Conservation (phyloP, 2,329 filamentous ascomycete species). For the Scedosporium boydii region DNA sequence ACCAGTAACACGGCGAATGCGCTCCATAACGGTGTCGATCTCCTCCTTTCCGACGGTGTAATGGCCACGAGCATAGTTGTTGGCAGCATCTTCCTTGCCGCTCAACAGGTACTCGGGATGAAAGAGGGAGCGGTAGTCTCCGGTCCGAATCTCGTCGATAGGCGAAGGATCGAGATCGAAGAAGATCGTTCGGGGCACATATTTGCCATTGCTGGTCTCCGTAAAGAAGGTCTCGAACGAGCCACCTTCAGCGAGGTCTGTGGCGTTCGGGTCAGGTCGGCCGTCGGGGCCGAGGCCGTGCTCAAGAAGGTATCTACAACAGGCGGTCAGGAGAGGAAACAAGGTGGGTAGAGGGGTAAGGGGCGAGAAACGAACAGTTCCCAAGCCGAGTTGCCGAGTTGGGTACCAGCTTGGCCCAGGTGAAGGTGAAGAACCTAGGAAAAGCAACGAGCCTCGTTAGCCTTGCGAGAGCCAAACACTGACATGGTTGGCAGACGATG, state of each 20-base stretch:
- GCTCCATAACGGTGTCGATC: constrained; percentile 61
- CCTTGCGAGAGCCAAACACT: not conserved
- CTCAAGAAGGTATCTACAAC: constrained; percentile 58
- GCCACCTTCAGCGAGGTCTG: constrained; percentile 50
- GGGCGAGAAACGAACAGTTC: constrained; percentile 52
- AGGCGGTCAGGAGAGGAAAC: not conserved
- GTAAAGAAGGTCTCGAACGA: constrained; percentile 68
- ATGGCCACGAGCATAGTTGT: constrained; percentile 69
- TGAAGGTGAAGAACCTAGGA: constrained; percentile 53
- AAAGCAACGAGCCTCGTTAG: constrained; percentile 1
- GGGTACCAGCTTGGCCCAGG: constrained; percentile 60
- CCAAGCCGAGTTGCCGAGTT: constrained; percentile 68
- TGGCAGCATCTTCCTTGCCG: constrained; percentile 68
- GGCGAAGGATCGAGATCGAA: constrained; percentile 65
- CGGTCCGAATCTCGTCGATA: constrained; percentile 65
- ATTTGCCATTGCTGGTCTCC: constrained; percentile 62
- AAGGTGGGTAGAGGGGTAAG: constrained; percentile 5
- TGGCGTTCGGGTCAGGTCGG: constrained; percentile 50
- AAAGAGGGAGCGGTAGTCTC: constrained; percentile 58
- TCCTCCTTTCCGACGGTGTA: constrained; percentile 72
- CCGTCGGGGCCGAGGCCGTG: constrained; percentile 59
- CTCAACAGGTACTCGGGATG: constrained; percentile 64
- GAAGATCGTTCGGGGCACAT: constrained; percentile 63
- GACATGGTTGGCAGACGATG: not conserved
- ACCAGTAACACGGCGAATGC: constrained; percentile 61